phyloP scores from a whole-genome alignment of 352 stramenopile species.

The Globisporangium carolinianum region DNA sequence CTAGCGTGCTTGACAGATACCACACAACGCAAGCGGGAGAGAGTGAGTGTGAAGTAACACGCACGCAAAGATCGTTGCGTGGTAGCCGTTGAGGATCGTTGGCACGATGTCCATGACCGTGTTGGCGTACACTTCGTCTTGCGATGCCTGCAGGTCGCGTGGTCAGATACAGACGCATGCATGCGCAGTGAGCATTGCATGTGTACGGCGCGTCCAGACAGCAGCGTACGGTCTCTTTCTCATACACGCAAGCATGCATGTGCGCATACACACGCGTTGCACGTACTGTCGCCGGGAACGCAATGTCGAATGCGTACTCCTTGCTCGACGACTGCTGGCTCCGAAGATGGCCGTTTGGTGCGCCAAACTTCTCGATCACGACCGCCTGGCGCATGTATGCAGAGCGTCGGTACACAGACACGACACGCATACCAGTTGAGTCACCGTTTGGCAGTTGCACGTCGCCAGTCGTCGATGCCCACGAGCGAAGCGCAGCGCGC shows the following conservation, averaged over 20 bases:
- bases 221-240: no score
- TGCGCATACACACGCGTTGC: neutral
- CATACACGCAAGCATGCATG: no score
- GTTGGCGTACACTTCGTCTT: constrained; percentile 52
- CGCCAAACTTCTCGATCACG: constrained; percentile 51
- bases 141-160: constrained; percentile 13
- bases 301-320: constrained; percentile 59
- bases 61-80: constrained; percentile 78
- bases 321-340: constrained; percentile 47
- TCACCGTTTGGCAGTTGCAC: no score
- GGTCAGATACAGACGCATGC: neutral
- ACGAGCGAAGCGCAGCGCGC: neutral
- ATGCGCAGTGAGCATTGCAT: neutral
- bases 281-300: constrained; percentile 30
- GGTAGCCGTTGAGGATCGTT: constrained; percentile 69
- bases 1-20: no score
- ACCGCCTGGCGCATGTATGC: constrained; percentile 23
- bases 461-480: no score
- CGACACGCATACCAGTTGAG: no score
- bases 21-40: no score
- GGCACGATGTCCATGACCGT: constrained; percentile 55
- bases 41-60: neutral
- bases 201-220: neutral
- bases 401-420: neutral
- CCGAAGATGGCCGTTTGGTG: constrained; percentile 37